Conservation (phyloP, 805 yeast species). For the Kazachstania martiniae region DNA sequence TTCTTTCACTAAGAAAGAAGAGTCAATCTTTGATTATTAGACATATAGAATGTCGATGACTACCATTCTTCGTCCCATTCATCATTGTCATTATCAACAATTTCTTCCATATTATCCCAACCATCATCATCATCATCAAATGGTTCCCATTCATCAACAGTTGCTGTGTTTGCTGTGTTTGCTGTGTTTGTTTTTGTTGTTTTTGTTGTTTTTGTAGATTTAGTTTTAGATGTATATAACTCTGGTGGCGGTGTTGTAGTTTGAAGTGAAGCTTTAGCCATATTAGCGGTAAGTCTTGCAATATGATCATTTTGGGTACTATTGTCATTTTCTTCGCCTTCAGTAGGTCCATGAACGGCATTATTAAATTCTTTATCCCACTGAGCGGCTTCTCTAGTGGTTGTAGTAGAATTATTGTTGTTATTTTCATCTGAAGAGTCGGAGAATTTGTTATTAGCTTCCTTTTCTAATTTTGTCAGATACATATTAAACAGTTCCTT, state of each 20-base stretch:
- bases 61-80: neutral
- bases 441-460: constrained; percentile 17
- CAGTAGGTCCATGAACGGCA: neutral
- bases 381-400: too few relatives aligned
- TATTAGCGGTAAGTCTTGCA: neutral
- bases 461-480: constrained; percentile 41
- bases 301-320: neutral
- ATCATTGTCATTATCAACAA: neutral
- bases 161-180: neutral
- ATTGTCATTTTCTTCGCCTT: neutral
- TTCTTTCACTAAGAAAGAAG: too few relatives aligned
- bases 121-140: neutral
- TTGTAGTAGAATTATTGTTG: too few relatives aligned
- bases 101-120: neutral
- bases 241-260: neutral
- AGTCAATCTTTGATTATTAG: too few relatives aligned
- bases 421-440: neutral
- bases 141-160: neutral
- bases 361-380: neutral
- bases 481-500: constrained; percentile 54
- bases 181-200: neutral
- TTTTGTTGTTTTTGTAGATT: neutral
- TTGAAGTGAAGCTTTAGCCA: neutral
- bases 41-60: too few relatives aligned
- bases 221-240: neutral